These are phyloP conservation scores for Xylaria sp. DNA, from an alignment of 2,329 filamentous ascomycete species.

Conservation along the genomic window DNA sequence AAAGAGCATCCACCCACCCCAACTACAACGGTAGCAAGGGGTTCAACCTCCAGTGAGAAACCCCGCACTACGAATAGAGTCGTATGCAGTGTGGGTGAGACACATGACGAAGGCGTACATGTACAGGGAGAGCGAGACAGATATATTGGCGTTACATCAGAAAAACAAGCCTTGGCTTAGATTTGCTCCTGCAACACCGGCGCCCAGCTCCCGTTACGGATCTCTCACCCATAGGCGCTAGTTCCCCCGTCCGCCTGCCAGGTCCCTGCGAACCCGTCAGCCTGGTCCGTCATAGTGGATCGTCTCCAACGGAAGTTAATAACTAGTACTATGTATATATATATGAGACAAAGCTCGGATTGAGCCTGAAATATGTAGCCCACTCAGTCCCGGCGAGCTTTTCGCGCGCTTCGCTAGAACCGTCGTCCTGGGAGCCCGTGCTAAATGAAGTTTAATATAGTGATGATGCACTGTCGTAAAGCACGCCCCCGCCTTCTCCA, in stretches of 20 bases:
- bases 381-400: not conserved
- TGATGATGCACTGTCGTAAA: not conserved
- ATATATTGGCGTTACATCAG: conserved; percentile 2
- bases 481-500: conserved; percentile 16
- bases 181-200: conserved; percentile 12
- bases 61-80: not conserved
- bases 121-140: not conserved
- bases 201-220: conserved; percentile 11
- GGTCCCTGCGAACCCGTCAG: conserved; percentile 6
- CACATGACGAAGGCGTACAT: not conserved
- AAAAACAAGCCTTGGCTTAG: conserved; percentile 2
- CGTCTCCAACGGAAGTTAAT: too few relatives aligned
- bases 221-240: conserved; percentile 12
- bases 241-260: conserved; percentile 5
- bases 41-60: not conserved
- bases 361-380: conserved; percentile 20
- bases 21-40: not conserved
- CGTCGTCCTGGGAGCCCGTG: not conserved
- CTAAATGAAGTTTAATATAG: not conserved
- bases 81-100: not conserved
- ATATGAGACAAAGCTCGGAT: conserved; percentile 14
- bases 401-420: not conserved
- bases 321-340: too few relatives aligned
- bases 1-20: too few relatives aligned
- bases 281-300: conserved; percentile 7